phyloP scores from a whole-genome alignment of 169 alveolate species.

The Eimeria sp. region DNA sequence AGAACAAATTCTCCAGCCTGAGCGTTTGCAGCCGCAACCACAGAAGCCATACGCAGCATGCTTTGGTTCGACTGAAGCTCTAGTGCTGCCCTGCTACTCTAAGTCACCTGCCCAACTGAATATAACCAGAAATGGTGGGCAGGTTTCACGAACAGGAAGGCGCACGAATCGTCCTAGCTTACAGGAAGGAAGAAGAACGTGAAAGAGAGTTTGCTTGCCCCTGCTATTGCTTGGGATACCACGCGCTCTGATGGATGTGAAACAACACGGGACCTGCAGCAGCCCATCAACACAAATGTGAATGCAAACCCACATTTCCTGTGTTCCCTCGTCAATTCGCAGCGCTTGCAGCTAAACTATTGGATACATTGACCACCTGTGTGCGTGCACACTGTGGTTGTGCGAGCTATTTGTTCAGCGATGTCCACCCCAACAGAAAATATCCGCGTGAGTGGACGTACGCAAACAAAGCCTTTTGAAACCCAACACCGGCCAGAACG shows the following conservation, averaged over 20 bases:
- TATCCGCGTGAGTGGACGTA: not conserved
- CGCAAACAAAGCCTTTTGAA: constrained; percentile 18
- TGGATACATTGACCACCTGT: not conserved
- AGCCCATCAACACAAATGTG: not conserved
- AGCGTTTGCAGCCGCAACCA: not conserved
- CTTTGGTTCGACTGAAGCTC: not conserved
- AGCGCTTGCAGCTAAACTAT: not conserved
- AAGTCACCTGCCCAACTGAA: not conserved
- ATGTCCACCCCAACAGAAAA: not conserved
- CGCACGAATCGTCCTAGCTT: not conserved
- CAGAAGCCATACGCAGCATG: not conserved
- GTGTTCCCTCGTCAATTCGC: not conserved
- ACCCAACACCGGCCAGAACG: constrained; percentile 39
- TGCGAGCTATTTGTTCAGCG: not conserved
- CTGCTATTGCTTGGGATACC: constrained; percentile 16
- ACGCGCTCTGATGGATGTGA: not conserved
- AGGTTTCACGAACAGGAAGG: not conserved
- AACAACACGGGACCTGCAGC: not conserved
- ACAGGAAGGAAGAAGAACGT: constrained; percentile 37
- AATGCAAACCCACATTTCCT: not conserved
- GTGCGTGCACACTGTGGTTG: not conserved
- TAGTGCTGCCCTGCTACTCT: not conserved
- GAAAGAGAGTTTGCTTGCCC: constrained; percentile 37
- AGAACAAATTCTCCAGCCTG: constrained; percentile 44
- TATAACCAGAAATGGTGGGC: not conserved